phyloP scores from a whole-genome alignment of 179 eudicot genomes.

The Nepenthes alata region DNA sequence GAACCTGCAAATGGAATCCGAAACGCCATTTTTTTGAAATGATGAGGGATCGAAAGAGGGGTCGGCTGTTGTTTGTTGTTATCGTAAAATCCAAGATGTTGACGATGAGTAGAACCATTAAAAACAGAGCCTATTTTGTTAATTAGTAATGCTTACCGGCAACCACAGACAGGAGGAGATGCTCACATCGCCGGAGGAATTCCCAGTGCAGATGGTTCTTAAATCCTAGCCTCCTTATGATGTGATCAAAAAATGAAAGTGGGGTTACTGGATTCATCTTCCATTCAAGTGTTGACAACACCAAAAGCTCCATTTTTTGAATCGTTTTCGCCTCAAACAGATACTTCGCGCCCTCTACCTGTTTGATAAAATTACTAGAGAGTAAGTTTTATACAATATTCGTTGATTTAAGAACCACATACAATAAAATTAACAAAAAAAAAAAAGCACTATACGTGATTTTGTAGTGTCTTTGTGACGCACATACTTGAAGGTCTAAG shows the following conservation, averaged over 20 bases:
- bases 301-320: slow-evolving; percentile 36
- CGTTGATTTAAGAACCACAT: too few species aligned
- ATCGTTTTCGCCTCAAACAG: slow-evolving; percentile 53
- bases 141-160: slow-evolving; percentile 19
- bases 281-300: slow-evolving; percentile 28
- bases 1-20: slow-evolving; percentile 29
- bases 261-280: slow-evolving; percentile 37
- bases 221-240: slow-evolving; percentile 30
- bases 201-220: slow-evolving; percentile 32
- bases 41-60: too few species aligned
- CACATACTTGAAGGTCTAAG: slow-evolving; percentile 64
- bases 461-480: too few species aligned
- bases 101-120: too few species aligned
- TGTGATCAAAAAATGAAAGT: slow-evolving; percentile 27
- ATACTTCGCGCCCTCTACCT: slow-evolving; percentile 47
- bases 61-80: too few species aligned
- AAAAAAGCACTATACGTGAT: too few species aligned
- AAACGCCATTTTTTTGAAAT: too few species aligned
- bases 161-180: slow-evolving; percentile 23
- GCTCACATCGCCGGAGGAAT: slow-evolving; percentile 29
- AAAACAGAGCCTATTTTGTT: too few species aligned
- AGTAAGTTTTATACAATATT: too few species aligned
- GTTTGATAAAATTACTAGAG: not conserved
- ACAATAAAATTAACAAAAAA: too few species aligned
- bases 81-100: too few species aligned